These are phyloP conservation scores for Alnus rubra DNA, from an alignment of 306 rosid genomes.

Conservation along the genomic window DNA sequence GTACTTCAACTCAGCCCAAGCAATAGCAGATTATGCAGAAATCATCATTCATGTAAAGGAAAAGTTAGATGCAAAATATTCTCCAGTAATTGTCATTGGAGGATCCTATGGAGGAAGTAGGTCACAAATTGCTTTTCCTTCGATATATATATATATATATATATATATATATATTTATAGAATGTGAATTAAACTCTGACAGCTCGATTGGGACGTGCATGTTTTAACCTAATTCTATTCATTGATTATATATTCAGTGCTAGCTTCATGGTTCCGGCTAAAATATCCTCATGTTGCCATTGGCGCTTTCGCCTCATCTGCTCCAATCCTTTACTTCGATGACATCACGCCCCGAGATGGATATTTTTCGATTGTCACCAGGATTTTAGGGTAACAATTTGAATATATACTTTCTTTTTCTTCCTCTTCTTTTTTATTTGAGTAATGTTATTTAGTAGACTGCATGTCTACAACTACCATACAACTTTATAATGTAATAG, in stretches of 20 bases:
- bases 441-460: no score
- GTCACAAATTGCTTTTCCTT: background rate
- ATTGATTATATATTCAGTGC: conserved; percentile 23
- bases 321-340: conserved; percentile 51
- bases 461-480: no score
- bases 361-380: conserved; percentile 28
- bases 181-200: background rate
- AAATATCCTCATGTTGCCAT: conserved; percentile 50
- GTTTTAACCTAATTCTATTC: background rate
- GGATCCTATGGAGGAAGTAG: conserved; percentile 78
- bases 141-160: no score
- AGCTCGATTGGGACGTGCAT: background rate
- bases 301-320: conserved; percentile 54
- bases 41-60: conserved; percentile 48
- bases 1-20: conserved; percentile 84
- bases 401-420: background rate
- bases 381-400: conserved; percentile 32
- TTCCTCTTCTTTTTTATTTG: background rate
- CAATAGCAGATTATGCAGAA: conserved; percentile 73
- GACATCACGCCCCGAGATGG: conserved; percentile 33
- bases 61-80: conserved; percentile 33
- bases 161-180: no score
- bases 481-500: no score
- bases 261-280: conserved; percentile 55
- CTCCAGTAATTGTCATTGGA: conserved; percentile 67